Base-by-base conservation (phyloP, 2,329 filamentous ascomycete species). In the Fusarium concolor region DNA sequence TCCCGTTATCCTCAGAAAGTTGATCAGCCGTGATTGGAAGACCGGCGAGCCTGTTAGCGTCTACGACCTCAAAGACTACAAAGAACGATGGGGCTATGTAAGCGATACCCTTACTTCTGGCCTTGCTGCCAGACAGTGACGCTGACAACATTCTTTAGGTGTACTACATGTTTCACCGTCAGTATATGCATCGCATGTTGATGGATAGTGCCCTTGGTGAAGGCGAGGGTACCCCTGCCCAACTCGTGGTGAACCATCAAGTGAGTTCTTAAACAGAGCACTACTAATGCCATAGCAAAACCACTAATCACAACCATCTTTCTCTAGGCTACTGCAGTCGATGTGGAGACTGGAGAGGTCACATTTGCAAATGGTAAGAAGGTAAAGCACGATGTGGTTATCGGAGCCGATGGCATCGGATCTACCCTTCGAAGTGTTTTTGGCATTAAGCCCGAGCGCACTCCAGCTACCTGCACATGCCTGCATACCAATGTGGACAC, bases 141-240 rank as follows among this genome's bases (percentile, higher is more conserved):
- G 6, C 20, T 49, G 17, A 49, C 6, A 15, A 15, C 20, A 3
- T 1, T 11, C n/a, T 18, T 4, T 1, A 49, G 46, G 22, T 50
- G 1, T 49, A 55, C 2, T 55, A 55, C 15, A 55, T 55, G 52
- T 55, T 55, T 2, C 42, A 55, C 12, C 31, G 52, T 11, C 52
- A 49, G 42, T 47, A 45, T 24, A 55, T 55, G 52, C 52, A 55
- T 18, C 41, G 43, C 12, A 55, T 55, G 52, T 22, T 55, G 42
- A 55, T 49, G 29, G 22, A 49, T 11, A 33, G 31, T 9, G 42
- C 52, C 6, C 31, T 37, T 1, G 52, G 42, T 26, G 31, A 49
- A 35, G 52, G 52, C 18, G 18, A 47, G 8, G 52, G 52, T 0
- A 12, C 31, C 3, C 42, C 52, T 37, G 52, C 42, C 1, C 31